These are phyloP conservation scores for Thozetella sp. DNA, from an alignment of 495 filamentous ascomycete species.

Conservation along the genomic window DNA sequence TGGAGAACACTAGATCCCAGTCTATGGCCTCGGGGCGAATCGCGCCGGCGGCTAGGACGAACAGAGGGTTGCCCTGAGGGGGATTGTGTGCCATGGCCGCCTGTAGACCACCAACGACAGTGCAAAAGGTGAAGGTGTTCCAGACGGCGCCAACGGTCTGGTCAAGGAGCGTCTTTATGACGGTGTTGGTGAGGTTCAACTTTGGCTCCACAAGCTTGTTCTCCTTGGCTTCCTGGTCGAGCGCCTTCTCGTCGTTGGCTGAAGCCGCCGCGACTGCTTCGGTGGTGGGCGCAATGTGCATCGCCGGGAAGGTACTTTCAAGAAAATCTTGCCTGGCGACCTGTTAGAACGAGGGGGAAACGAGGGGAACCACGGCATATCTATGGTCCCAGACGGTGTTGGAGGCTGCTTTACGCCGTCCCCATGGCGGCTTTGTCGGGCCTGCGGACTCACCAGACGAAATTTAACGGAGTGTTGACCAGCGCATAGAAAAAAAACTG, in stretches of 20 bases:
- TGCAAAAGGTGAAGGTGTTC: conserved; percentile 77
- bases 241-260: conserved; percentile 37
- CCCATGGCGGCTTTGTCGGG: not conserved
- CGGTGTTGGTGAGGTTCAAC: conserved; percentile 71
- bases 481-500: conserved; percentile 80
- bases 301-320: conserved; percentile 48
- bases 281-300: conserved; percentile 34
- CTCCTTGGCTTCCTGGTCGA: conserved; percentile 38
- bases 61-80: conserved; percentile 17
- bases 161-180: conserved; percentile 81
- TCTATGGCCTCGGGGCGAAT: conserved; percentile 30
- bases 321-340: conserved; percentile 48
- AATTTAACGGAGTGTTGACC: conserved; percentile 81
- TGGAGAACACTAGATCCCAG: conserved; percentile 28
- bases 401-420: too few relatives aligned
- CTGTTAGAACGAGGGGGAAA: conserved; percentile 8
- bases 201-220: conserved; percentile 44
- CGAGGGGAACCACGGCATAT: not conserved
- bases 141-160: conserved; percentile 74
- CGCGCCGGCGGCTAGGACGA: conserved; percentile 17
- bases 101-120: conserved; percentile 41
- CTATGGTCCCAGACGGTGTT: not conserved
- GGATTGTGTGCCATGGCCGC: conserved; percentile 32
- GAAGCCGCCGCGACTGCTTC: conserved; percentile 36
- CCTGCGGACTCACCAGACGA: conserved; percentile 69